These are phyloP conservation scores for Alternaria sp. DNA, from an alignment of 2,329 filamentous ascomycete species.

Conservation along the genomic window DNA sequence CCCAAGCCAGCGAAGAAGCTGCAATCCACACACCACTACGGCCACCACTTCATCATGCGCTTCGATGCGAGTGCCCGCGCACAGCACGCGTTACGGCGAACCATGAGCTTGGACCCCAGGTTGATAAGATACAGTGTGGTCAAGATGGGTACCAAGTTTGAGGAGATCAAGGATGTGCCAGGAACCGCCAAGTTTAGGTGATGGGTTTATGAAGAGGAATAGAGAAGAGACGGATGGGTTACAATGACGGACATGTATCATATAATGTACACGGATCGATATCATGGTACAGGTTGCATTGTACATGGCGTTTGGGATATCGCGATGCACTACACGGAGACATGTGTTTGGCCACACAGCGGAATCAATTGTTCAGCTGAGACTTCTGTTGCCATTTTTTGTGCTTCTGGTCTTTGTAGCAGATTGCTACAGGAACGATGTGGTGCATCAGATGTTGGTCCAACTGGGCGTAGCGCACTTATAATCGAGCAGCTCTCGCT, in stretches of 20 bases:
- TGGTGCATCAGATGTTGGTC: background rate
- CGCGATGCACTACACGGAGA: background rate
- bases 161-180: slow-evolving; percentile 66
- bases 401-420: background rate
- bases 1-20: slow-evolving; percentile 80
- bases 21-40: slow-evolving; percentile 81
- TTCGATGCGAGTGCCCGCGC: slow-evolving; percentile 81
- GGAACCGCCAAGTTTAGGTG: slow-evolving; percentile 61
- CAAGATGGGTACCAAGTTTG: slow-evolving; percentile 76
- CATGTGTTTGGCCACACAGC: background rate
- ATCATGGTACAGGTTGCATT: slow-evolving; percentile 6
- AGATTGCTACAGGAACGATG: background rate
- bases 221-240: background rate
- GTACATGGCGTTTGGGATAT: slow-evolving; percentile 1
- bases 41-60: slow-evolving; percentile 98
- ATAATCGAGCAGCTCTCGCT: background rate
- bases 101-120: slow-evolving; percentile 83
- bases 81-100: slow-evolving; percentile 77
- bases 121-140: slow-evolving; percentile 89
- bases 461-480: background rate
- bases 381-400: background rate
- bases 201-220: background rate
- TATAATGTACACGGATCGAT: slow-evolving; percentile 1
- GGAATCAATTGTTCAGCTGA: background rate
- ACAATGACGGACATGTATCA: slow-evolving; percentile 8